A percentile compares a stretch with the other conserved stretches of the same genome.
Conservation (phyloP, 2,329 filamentous ascomycete species). For the Alternaria gaisen region DNA sequence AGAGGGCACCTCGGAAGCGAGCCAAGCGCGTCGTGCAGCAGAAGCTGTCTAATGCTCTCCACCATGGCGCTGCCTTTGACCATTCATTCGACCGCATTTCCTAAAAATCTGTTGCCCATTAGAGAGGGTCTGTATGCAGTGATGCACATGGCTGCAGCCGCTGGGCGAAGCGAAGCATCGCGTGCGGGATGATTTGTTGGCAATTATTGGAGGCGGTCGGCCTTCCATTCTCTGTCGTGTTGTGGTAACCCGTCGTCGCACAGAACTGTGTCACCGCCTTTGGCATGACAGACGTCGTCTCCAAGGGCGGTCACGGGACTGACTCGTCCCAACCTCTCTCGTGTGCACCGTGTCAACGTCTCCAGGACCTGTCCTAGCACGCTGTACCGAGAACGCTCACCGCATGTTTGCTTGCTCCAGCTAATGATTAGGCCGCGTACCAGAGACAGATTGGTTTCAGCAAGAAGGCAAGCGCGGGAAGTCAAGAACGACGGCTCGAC, state of each 20-base stretch:
- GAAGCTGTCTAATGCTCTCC: constrained; percentile 38
- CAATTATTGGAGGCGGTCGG: constrained; percentile 24
- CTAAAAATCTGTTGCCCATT: constrained; percentile 22
- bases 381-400: constrained; percentile 23
- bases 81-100: constrained; percentile 24
- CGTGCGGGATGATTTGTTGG: constrained; percentile 28
- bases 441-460: constrained; percentile 41
- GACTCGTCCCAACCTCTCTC: constrained; percentile 24
- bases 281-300: not conserved
- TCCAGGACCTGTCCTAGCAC: constrained; percentile 8
- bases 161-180: constrained; percentile 27
- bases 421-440: constrained; percentile 34
- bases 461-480: constrained; percentile 46
- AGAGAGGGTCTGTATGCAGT: constrained; percentile 22
- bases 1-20: constrained; percentile 21
- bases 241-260: constrained; percentile 1
- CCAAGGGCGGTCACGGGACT: constrained; percentile 16
- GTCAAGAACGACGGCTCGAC: constrained; percentile 33
- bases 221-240: constrained; percentile 12
- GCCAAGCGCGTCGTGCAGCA: constrained; percentile 24
- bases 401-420: constrained; percentile 33
- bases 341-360: not conserved
- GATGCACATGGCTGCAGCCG: constrained; percentile 34
- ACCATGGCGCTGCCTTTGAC: constrained; percentile 24
- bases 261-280: constrained; percentile 10